Evolutionary conservation across 2,329 filamentous ascomycete genomes (phyloP).

Genomic region (Metarhizium rileyi): DNA sequence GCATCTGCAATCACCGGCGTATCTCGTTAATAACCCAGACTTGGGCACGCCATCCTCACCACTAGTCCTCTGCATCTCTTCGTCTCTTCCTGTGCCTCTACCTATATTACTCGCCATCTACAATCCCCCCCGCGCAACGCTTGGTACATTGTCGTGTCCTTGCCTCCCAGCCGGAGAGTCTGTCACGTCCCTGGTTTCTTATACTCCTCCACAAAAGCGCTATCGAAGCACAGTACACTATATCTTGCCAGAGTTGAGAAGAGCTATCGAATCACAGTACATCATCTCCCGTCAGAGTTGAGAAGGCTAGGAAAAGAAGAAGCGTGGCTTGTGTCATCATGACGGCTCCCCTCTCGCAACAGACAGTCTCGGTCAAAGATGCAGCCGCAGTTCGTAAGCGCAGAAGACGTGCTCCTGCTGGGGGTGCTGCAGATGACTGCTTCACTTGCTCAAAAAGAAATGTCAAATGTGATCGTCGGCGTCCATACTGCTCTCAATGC

Average conservation of each 20-base stretch:
- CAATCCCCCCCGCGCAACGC: not conserved
- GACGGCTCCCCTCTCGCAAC: slow-evolving; percentile 39
- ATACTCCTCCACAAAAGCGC: not conserved
- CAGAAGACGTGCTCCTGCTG: slow-evolving; percentile 77
- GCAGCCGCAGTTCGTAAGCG: slow-evolving; percentile 53
- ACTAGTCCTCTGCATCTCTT: not conserved
- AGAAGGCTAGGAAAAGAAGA: not conserved
- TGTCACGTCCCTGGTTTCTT: not conserved
- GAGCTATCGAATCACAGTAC: not conserved
- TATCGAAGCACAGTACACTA: not conserved
- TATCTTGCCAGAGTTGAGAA: not conserved
- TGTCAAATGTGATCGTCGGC: slow-evolving; percentile 78
- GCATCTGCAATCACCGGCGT: slow-evolving; percentile 3
- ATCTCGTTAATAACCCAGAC: not conserved
- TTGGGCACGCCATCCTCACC: not conserved
- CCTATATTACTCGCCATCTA: not conserved
- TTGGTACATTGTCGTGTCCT: not conserved
- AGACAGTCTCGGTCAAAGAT: slow-evolving; percentile 37
- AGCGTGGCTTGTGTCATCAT: slow-evolving; percentile 21
- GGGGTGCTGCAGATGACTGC: slow-evolving; percentile 88
- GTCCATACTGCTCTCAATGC: slow-evolving; percentile 92
- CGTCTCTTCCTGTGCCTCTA: not conserved
- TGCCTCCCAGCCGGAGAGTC: not conserved
- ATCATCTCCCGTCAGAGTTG: not conserved
- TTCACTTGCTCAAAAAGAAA: slow-evolving; percentile 82